Percentiles rank a stretch among this genome's conserved stretches.
Conservation (phyloP, 1,284 basidiomycete genomes). For the Boletus mariae region DNA sequence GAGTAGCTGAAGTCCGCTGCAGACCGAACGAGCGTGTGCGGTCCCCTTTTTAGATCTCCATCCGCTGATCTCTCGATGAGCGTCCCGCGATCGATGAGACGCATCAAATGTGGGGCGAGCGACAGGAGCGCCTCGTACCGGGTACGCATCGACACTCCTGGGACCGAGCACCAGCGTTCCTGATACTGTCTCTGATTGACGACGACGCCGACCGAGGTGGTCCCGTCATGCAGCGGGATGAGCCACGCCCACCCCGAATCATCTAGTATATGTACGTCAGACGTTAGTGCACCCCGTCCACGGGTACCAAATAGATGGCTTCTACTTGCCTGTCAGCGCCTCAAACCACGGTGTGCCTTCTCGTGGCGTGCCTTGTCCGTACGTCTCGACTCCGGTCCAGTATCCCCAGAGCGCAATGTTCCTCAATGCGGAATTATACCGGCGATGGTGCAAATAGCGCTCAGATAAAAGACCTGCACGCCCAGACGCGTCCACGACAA, state of each 20-base stretch:
- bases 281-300: background rate
- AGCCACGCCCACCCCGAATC: conserved; percentile 78
- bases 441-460: conserved; percentile 63
- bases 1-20: conserved; percentile 70
- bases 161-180: conserved; percentile 35
- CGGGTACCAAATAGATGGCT: background rate
- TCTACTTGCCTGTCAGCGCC: conserved; percentile 54
- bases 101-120: conserved; percentile 48
- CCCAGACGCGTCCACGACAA: conserved; percentile 69
- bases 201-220: conserved; percentile 68
- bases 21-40: conserved; percentile 36
- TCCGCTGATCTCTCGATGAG: conserved; percentile 36
- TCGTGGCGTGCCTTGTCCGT: conserved; percentile 49
- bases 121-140: conserved; percentile 31
- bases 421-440: conserved; percentile 62
- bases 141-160: conserved; percentile 40
- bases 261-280: conserved; percentile 38
- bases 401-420: conserved; percentile 79
- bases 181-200: conserved; percentile 57
- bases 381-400: conserved; percentile 54
- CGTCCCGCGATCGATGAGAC: conserved; percentile 46
- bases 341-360: conserved; percentile 69
- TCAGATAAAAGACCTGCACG: conserved; percentile 64
- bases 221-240: conserved; percentile 67
- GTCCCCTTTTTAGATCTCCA: background rate